A percentile compares a stretch with the other conserved stretches of the same genome.
phyloP scores from a whole-genome alignment of 306 rosid species.

The Cucurbita maxima region DNA sequence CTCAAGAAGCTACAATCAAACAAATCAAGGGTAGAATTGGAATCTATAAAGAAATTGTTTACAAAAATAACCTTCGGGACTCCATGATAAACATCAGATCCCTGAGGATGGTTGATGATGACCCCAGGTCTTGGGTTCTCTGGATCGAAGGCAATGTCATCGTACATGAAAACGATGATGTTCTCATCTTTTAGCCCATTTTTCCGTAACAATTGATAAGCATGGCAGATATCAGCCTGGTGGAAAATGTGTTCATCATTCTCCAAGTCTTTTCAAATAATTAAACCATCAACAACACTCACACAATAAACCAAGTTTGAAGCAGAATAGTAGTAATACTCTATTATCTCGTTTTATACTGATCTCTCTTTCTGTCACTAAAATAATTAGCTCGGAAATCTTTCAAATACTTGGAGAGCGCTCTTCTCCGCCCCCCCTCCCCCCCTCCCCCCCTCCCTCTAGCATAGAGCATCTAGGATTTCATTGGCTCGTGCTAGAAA shows the following conservation, averaged over 20 bases:
- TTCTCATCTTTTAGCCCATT: constrained; percentile 91
- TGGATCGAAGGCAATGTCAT: constrained; percentile 60
- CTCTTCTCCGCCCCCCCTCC: no score
- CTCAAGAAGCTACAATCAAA: background rate
- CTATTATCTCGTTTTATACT: background rate
- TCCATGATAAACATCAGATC: constrained; percentile 74
- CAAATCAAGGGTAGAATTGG: background rate
- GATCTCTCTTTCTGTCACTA: background rate
- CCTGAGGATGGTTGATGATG: constrained; percentile 79
- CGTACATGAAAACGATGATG: constrained; percentile 93
- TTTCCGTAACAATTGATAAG: constrained; percentile 69
- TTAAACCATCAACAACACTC: background rate
- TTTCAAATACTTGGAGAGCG: background rate
- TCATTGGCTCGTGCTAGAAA: background rate
- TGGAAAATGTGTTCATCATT: background rate
- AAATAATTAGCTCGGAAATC: background rate
- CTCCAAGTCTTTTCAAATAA: background rate
- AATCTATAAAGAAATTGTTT: background rate
- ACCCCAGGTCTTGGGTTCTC: constrained; percentile 89
- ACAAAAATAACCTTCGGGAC: constrained; percentile 72
- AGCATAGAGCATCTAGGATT: background rate
- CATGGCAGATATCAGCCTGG: constrained; percentile 90
- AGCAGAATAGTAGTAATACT: background rate
- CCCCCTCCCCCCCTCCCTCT: background rate
- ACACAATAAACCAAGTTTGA: background rate